Base-by-base conservation (phyloP, 2,329 filamentous ascomycete genomes). In the Penicillium sp. region DNA sequence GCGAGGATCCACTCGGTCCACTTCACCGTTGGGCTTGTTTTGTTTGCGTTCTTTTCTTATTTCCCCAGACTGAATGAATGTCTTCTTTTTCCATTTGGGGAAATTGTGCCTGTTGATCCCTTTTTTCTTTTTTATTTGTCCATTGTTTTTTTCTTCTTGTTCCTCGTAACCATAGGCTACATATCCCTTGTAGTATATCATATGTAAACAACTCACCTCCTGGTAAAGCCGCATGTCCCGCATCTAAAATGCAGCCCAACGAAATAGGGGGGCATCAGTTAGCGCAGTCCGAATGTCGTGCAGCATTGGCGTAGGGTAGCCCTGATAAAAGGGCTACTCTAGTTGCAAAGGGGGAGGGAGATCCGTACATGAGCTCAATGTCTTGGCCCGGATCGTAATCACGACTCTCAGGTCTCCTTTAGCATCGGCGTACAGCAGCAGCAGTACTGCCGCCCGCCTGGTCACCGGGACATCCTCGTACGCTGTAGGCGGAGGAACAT, bases 151-250 rank as follows among this genome's bases (percentile, higher is more conserved):
- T 23, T 23, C n/a, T 9, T 39, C n/a, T 9, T 39, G 2, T 13
- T 42, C 4, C 39, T 42, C 39, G 44, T 29, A 29, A 11, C 3
- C 44, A 10, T 39, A 16, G 31, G 13, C 31, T 33, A 29, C 27
- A 11, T 10, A 39, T 11, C 35, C 35, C 35, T 39, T 19, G 33
- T 8, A n/a, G 14, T 8, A 10, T 39, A 39, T 7, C 19, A 19
- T 39, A 37, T 16, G 9, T 19, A 39, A 11, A 19, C 3, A 46
- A 45, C 77, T 86, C 90, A 64, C 91, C 93, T 52, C 92, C 92
- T 0, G 92, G 92, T 53, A 96, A 86, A 33, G 92, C 92, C 23
- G 91, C 92, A 69, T 96, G 92, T 25, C 92, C 92, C n/a, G 90
- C 91, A 76, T 81, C 77, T 81, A 27, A 4, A 53, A 45, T 14